Evolutionary conservation across 2,329 filamentous ascomycete genomes (phyloP).

Genomic region (Colletotrichum costaricense): DNA sequence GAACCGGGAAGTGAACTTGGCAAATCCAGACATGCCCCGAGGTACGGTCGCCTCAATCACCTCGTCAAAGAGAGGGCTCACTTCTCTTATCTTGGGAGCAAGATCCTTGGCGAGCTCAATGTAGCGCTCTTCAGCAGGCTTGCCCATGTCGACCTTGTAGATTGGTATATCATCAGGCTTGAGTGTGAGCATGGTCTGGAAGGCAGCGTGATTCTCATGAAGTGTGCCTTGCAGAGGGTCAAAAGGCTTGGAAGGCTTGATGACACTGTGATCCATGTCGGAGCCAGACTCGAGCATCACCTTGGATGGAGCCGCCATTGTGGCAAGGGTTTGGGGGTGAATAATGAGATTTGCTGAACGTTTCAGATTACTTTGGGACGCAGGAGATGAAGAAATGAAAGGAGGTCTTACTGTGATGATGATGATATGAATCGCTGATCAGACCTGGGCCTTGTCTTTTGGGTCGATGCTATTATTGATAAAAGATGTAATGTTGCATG

Average conservation of each 20-base stretch:
- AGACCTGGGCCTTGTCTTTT: neutral
- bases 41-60: slow-evolving; percentile 48
- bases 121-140: slow-evolving; percentile 64
- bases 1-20: slow-evolving; percentile 53
- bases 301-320: too few relatives aligned
- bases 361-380: neutral
- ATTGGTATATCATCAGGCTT: neutral
- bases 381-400: neutral
- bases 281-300: too few relatives aligned
- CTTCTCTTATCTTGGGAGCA: slow-evolving; percentile 51
- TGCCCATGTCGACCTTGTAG: slow-evolving; percentile 63
- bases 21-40: slow-evolving; percentile 38
- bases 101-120: slow-evolving; percentile 58
- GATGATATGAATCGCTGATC: neutral
- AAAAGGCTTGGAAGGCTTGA: neutral
- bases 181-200: neutral
- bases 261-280: too few relatives aligned
- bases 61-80: slow-evolving; percentile 62
- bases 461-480: neutral
- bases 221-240: neutral
- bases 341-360: too few relatives aligned
- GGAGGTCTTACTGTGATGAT: neutral
- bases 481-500: neutral
- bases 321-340: too few relatives aligned
- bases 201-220: neutral